These are phyloP conservation scores for Hypoxylon fragiforme DNA, from an alignment of 495 filamentous ascomycete genomes.

Conservation along the genomic window DNA sequence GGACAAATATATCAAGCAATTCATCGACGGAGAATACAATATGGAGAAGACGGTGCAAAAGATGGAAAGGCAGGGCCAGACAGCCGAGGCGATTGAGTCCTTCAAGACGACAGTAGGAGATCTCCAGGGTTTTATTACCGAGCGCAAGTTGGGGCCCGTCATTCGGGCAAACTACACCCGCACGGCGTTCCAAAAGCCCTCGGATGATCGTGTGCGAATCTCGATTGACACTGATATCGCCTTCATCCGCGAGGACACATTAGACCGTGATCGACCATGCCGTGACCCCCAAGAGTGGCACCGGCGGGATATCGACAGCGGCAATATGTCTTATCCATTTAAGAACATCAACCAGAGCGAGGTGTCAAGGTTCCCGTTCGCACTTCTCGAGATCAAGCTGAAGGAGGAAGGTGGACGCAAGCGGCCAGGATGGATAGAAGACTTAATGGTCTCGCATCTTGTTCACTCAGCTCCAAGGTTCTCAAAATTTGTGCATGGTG, in stretches of 20 bases:
- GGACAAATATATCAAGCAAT: conserved; percentile 88
- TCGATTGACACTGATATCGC: conserved; percentile 91
- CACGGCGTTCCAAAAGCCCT: conserved; percentile 94
- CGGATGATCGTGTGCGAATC: conserved; percentile 86
- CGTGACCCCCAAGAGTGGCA: conserved; percentile 90
- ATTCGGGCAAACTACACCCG: conserved; percentile 91
- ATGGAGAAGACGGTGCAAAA: conserved; percentile 90
- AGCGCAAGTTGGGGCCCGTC: conserved; percentile 78
- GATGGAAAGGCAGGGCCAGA: conserved; percentile 68
- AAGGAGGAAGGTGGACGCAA: conserved; percentile 67
- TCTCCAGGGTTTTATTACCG: conserved; percentile 78
- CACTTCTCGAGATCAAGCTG: conserved; percentile 90
- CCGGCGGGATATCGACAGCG: conserved; percentile 82
- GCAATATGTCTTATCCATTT: conserved; percentile 84
- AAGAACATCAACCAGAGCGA: conserved; percentile 82
- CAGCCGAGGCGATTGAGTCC: conserved; percentile 63
- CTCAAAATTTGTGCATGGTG: conserved; percentile 95
- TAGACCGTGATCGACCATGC: conserved; percentile 83
- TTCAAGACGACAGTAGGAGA: conserved; percentile 73
- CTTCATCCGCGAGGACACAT: conserved; percentile 86
- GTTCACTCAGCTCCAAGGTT: conserved; percentile 88
- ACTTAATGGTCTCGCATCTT: conserved; percentile 88
- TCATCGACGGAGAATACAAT: conserved; percentile 83
- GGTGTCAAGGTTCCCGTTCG: conserved; percentile 88
- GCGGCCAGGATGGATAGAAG: conserved; percentile 81